Percentiles rank a stretch among this genome's conserved stretches.
Conservation (phyloP, 352 stramenopile genomes). For the Globisporangium irregulare region DNA sequence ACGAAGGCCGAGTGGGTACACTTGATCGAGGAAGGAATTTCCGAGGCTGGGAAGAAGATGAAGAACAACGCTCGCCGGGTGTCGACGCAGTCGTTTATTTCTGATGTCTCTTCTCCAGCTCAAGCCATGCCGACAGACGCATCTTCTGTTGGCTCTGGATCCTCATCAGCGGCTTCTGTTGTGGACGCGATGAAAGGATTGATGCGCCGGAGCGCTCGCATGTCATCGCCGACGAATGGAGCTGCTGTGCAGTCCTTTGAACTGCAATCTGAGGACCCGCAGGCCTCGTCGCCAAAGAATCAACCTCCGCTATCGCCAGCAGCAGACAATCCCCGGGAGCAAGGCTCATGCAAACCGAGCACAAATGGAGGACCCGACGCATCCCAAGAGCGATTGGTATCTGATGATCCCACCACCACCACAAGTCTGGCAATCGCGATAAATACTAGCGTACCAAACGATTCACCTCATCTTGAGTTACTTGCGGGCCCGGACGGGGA, state of each 20-base stretch:
- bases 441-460: background rate
- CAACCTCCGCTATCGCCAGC: background rate
- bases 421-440: background rate
- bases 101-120: slow-evolving; percentile 5
- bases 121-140: background rate
- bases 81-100: slow-evolving; percentile 32
- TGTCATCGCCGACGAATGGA: slow-evolving; percentile 29
- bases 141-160: background rate
- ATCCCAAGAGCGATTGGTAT: background rate
- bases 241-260: background rate
- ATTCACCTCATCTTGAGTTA: background rate
- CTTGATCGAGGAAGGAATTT: slow-evolving; percentile 69
- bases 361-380: background rate
- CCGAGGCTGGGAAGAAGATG: slow-evolving; percentile 73
- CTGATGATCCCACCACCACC: background rate
- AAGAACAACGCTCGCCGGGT: slow-evolving; percentile 65
- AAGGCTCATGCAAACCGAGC: background rate
- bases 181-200: slow-evolving; percentile 40
- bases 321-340: background rate
- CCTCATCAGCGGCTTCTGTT: slow-evolving; percentile 16
- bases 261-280: background rate
- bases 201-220: slow-evolving; percentile 47
- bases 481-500: background rate
- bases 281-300: background rate
- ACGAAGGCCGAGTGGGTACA: slow-evolving; percentile 83